Evolutionary conservation across 1,284 basidiomycete genomes (phyloP).

Genomic region (Athelia sp.): DNA sequence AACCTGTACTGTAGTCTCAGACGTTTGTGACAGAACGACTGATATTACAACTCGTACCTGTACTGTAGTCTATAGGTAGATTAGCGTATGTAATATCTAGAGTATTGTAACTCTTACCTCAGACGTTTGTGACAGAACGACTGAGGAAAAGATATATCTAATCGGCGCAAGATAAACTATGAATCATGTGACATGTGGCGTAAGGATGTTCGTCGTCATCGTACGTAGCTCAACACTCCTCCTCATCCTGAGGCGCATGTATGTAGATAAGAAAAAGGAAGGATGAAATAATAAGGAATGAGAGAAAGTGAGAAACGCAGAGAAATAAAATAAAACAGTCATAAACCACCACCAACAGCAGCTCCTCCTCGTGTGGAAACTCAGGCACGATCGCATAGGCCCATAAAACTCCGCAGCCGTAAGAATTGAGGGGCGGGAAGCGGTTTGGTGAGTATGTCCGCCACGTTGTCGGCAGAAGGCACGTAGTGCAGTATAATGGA

Average conservation of each 20-base stretch:
- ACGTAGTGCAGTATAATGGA: not conserved
- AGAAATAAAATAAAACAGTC: not conserved
- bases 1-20: too few species aligned
- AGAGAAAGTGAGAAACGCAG: not conserved
- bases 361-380: not conserved
- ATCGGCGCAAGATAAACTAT: too few species aligned
- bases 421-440: not conserved
- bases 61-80: too few species aligned
- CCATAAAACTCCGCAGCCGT: not conserved
- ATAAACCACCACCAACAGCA: not conserved
- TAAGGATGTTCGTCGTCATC: too few species aligned
- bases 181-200: too few species aligned
- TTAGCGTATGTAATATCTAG: too few species aligned
- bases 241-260: not conserved
- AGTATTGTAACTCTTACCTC: too few species aligned
- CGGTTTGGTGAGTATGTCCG: conserved; percentile 1
- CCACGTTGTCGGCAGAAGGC: conserved; percentile 3
- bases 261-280: not conserved
- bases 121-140: too few species aligned
- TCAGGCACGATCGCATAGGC: not conserved
- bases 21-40: too few species aligned
- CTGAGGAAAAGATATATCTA: too few species aligned
- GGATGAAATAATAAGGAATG: not conserved
- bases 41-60: too few species aligned
- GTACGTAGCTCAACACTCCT: not conserved